Conservation (phyloP, 495 filamentous ascomycete species). For the Amorphotheca resinae region DNA sequence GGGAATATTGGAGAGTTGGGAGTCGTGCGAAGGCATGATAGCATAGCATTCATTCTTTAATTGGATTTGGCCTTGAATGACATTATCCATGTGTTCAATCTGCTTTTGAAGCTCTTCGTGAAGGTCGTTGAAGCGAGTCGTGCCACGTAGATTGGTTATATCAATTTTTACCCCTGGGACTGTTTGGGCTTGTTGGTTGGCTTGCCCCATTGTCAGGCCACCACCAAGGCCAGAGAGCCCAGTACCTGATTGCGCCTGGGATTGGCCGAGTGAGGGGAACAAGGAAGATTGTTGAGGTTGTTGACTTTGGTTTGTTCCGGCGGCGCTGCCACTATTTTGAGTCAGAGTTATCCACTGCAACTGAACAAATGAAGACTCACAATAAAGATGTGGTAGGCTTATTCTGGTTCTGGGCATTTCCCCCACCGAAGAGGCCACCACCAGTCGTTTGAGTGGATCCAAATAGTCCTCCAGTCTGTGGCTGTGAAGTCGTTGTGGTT, state of each 20-base stretch:
- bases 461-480: conserved; percentile 23
- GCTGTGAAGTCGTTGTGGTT: conserved; percentile 19
- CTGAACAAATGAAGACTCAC: conserved; percentile 10
- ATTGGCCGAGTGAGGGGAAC: conserved; percentile 20
- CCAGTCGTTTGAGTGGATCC: conserved; percentile 22
- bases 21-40: conserved; percentile 52
- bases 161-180: conserved; percentile 68
- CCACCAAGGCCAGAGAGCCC: conserved; percentile 19
- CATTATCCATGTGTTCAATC: conserved; percentile 61
- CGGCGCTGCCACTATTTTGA: conserved; percentile 10
- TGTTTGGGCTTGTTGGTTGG: conserved; percentile 26
- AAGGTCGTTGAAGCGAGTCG: conserved; percentile 83
- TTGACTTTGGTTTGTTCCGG: conserved; percentile 29
- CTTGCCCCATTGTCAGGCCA: conserved; percentile 35
- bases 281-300: conserved; percentile 31
- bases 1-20: conserved; percentile 51
- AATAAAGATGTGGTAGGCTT: conserved; percentile 18
- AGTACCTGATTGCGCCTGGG: not conserved
- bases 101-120: conserved; percentile 67
- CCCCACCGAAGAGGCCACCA: conserved; percentile 31
- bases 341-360: conserved; percentile 2
- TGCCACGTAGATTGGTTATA: conserved; percentile 60
- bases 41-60: conserved; percentile 42
- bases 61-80: conserved; percentile 56
- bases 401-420: conserved; percentile 23